A percentile compares a stretch with the other conserved stretches of the same genome.
Evolutionary conservation across 1,139 yeast species (phyloP).

Genomic region (Pichia sp.): DNA sequence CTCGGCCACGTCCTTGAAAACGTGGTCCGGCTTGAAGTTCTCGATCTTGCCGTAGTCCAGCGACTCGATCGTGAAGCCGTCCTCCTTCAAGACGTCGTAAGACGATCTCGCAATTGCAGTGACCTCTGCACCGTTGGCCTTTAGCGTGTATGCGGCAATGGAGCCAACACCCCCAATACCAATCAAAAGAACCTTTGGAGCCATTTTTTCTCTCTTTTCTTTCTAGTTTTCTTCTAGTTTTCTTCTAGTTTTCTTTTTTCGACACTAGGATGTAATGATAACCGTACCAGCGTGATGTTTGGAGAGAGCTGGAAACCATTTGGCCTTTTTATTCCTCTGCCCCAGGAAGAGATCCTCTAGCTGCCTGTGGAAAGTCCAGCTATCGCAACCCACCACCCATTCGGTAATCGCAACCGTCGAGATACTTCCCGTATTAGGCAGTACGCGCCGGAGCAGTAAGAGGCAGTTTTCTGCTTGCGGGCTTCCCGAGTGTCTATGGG

Average conservation of each 20-base stretch:
- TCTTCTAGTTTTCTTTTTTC: background rate
- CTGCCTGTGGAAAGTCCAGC: background rate
- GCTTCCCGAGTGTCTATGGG: background rate
- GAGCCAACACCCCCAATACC: constrained; percentile 79
- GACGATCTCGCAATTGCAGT: constrained; percentile 66
- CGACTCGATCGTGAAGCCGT: constrained; percentile 60
- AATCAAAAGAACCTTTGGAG: constrained; percentile 44
- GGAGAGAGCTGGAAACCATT: too few relatives aligned
- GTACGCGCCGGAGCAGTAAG: background rate
- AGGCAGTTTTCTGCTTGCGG: background rate
- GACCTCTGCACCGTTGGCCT: constrained; percentile 47
- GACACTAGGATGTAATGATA: too few relatives aligned
- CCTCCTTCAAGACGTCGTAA: constrained; percentile 45
- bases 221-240: background rate
- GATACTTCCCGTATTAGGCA: background rate
- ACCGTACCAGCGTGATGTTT: too few relatives aligned
- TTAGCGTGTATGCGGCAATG: constrained; percentile 59
- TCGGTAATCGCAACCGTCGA: background rate
- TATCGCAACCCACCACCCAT: background rate
- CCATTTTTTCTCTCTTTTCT: constrained; percentile 4
- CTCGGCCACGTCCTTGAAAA: constrained; percentile 34
- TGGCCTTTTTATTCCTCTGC: too few relatives aligned
- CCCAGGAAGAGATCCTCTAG: background rate
- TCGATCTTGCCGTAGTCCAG: constrained; percentile 53
- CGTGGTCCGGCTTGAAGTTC: constrained; percentile 51